These are phyloP conservation scores for Pseudohyphozyma bogoriensis DNA, from an alignment of 768 basidiomycete species.

Conservation along the genomic window DNA sequence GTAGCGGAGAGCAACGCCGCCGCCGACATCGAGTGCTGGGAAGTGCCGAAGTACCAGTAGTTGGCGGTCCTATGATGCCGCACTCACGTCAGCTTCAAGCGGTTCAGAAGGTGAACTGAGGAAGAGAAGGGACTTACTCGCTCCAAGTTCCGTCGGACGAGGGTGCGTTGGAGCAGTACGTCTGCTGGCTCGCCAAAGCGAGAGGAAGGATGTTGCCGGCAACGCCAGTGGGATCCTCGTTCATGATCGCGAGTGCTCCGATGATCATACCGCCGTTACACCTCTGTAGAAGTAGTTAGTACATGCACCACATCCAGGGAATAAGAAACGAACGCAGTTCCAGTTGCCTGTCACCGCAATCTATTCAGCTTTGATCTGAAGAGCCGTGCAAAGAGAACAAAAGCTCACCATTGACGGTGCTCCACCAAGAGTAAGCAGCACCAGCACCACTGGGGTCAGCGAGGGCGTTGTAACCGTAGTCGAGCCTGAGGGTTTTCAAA, in stretches of 20 bases:
- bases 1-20: constrained; percentile 73
- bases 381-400: no score
- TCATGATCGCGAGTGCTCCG: constrained; percentile 71
- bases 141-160: constrained; percentile 73
- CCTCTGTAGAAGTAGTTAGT: no score
- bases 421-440: constrained; percentile 30
- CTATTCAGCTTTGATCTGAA: no score
- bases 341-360: no score
- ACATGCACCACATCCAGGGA: no score
- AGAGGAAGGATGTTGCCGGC: constrained; percentile 57
- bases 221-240: constrained; percentile 64
- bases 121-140: no score
- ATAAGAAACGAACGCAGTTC: constrained; percentile 79
- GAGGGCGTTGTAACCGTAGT: constrained; percentile 25
- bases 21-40: constrained; percentile 63
- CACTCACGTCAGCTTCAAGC: no score
- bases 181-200: no score
- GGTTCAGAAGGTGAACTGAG: no score
- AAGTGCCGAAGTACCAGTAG: constrained; percentile 34
- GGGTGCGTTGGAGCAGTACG: constrained; percentile 55
- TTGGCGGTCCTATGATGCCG: no score
- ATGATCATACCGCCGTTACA: constrained; percentile 84
- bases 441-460: constrained; percentile 1
- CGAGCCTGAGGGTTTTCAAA: no score
- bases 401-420: constrained; percentile 40